These are phyloP conservation scores for Allantophomopsis lycopodina DNA, from an alignment of 2,329 filamentous ascomycete genomes.

Conservation along the genomic window DNA sequence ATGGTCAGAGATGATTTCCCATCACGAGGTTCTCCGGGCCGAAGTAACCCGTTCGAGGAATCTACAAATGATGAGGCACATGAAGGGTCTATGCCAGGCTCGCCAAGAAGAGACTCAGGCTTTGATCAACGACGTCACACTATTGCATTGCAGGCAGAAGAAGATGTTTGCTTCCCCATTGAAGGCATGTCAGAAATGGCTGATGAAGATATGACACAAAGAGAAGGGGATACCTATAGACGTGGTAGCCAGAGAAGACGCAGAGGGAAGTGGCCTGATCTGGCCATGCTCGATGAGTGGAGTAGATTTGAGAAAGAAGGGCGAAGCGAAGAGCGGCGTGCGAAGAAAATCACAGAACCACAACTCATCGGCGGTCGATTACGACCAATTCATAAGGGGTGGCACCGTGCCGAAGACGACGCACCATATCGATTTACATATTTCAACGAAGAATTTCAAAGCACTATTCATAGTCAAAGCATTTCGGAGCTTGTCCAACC, in stretches of 20 bases:
- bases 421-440: conserved; percentile 93
- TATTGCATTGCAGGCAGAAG: conserved; percentile 52
- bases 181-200: conserved; percentile 67
- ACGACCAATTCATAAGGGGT: conserved; percentile 64
- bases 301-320: conserved; percentile 80
- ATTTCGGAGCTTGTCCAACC: conserved; percentile 87
- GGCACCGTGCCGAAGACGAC: conserved; percentile 82
- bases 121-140: conserved; percentile 35
- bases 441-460: conserved; percentile 94
- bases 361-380: conserved; percentile 83
- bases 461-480: conserved; percentile 89
- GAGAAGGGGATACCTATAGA: conserved; percentile 26
- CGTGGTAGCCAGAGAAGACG: conserved; percentile 29
- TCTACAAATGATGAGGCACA: conserved; percentile 18
- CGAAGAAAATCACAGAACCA: conserved; percentile 88
- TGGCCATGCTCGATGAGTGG: conserved; percentile 79
- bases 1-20: conserved; percentile 56
- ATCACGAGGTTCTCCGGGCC: conserved; percentile 5
- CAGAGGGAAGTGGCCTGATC: conserved; percentile 71
- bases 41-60: conserved; percentile 8
- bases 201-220: conserved; percentile 53
- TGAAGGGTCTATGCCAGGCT: conserved; percentile 3
- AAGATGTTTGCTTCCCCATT: conserved; percentile 86
- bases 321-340: conserved; percentile 66
- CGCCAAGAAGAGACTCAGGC: conserved; percentile 10